phyloP scores from a whole-genome alignment of 225 moss, liverwort and hornwort genomes.

The Lunularia cruciata region DNA sequence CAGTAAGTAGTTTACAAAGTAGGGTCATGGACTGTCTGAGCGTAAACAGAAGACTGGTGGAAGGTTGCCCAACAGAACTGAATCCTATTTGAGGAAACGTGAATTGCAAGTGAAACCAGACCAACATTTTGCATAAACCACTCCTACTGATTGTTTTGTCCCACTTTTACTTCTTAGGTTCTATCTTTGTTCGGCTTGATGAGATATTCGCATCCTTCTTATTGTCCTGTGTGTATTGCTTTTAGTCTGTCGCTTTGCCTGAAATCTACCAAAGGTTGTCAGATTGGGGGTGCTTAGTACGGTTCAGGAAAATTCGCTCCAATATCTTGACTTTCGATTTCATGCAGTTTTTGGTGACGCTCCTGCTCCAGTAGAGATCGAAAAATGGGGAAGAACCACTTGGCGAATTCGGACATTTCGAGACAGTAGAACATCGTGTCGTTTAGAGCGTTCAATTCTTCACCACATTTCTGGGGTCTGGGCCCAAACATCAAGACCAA shows the following conservation, averaged over 20 bases:
- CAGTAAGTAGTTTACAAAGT: neutral
- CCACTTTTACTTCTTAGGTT: too few species aligned
- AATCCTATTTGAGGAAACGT: neutral
- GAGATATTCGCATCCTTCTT: too few species aligned
- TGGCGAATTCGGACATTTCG: slow-evolving; percentile 1
- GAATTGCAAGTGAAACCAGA: neutral
- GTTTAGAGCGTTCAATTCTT: slow-evolving; percentile 1
- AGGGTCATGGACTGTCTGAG: neutral
- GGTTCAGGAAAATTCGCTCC: neutral
- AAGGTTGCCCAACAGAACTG: neutral
- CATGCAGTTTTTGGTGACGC: slow-evolving; percentile 6
- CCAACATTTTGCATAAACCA: too few species aligned
- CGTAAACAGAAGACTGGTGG: too few species aligned
- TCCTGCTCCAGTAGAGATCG: slow-evolving; percentile 11
- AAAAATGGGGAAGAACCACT: slow-evolving; percentile 18
- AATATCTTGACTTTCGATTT: neutral
- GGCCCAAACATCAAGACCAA: slow-evolving; percentile 22
- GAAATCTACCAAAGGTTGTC: neutral
- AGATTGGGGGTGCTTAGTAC: neutral
- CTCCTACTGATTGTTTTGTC: too few species aligned
- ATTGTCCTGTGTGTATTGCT: too few species aligned
- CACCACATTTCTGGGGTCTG: slow-evolving; percentile 3
- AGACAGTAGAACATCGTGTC: slow-evolving; percentile 15
- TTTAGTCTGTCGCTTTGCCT: neutral
- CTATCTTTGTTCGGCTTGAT: too few species aligned